phyloP scores from a whole-genome alignment of 2,329 filamentous ascomycete species.

The Trichophyton simii region DNA sequence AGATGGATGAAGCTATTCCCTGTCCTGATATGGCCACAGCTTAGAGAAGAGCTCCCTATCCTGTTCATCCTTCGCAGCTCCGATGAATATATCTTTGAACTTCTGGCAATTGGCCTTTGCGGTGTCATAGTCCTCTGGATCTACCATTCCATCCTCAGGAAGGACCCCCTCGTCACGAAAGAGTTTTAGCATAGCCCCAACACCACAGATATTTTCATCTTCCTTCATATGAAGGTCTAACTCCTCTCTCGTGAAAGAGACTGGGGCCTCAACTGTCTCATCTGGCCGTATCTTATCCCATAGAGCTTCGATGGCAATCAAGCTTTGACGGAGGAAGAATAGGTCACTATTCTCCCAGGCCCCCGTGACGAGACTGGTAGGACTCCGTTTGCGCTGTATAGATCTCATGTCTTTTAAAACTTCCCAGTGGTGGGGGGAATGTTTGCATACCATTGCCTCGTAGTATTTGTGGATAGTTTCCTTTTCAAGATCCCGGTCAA shows the following conservation, averaged over 20 bases:
- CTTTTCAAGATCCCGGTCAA: constrained; percentile 22
- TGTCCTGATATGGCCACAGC: constrained; percentile 17
- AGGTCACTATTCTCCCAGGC: constrained; percentile 24
- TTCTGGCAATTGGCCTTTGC: constrained; percentile 3
- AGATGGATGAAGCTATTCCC: not conserved
- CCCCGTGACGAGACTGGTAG: constrained; percentile 20
- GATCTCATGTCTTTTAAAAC: constrained; percentile 15
- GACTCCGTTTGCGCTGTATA: constrained; percentile 19
- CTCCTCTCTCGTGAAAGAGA: not conserved
- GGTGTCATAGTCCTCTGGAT: not conserved
- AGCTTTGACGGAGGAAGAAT: constrained; percentile 21
- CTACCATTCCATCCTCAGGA: not conserved
- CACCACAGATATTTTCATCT: constrained; percentile 21
- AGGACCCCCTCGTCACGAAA: not conserved
- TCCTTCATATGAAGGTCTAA: constrained; percentile 18
- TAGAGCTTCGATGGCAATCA: constrained; percentile 11
- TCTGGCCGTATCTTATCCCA: constrained; percentile 15
- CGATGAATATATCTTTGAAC: constrained; percentile 17
- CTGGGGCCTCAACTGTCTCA: constrained; percentile 8
- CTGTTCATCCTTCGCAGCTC: constrained; percentile 15
- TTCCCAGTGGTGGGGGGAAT: constrained; percentile 20
- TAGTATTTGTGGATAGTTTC: constrained; percentile 26
- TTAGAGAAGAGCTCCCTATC: constrained; percentile 15
- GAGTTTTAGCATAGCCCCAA: constrained; percentile 17
- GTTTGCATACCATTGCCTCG: constrained; percentile 21